phyloP scores from a whole-genome alignment of 1,284 basidiomycete genomes.

The Ustilago tritici region DNA sequence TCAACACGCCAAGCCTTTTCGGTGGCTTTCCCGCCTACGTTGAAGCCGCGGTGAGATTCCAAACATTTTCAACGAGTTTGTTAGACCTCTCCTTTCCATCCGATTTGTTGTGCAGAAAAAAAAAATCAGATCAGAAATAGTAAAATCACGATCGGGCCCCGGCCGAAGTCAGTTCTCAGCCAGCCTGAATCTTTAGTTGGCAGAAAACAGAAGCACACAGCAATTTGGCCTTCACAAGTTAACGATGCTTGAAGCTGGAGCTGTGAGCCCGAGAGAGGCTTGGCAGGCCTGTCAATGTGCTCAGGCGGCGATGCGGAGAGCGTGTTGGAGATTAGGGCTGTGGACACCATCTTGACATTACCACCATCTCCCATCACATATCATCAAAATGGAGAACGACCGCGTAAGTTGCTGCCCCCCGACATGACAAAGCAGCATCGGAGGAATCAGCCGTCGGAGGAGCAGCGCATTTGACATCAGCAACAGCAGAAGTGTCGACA shows the following conservation, averaged over 20 bases:
- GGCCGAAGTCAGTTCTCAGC: slow-evolving; percentile 23
- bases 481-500: not conserved
- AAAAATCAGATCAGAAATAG: not conserved
- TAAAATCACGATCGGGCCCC: not conserved
- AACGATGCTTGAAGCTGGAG: no score
- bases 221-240: no score
- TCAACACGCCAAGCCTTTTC: not conserved
- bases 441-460: slow-evolving; percentile 23
- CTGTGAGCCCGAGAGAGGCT: not conserved
- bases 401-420: slow-evolving; percentile 66
- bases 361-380: slow-evolving; percentile 48
- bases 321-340: not conserved
- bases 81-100: no score
- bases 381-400: slow-evolving; percentile 72
- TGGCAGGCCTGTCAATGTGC: not conserved
- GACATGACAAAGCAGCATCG: slow-evolving; percentile 34
- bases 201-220: not conserved
- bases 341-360: slow-evolving; percentile 26
- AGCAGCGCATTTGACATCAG: slow-evolving; percentile 14
- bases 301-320: not conserved
- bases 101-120: no score
- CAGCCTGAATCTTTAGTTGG: not conserved
- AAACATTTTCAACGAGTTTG: not conserved
- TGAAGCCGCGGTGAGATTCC: not conserved
- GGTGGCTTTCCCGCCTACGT: not conserved